These are phyloP conservation scores for Fusarium camptoceras DNA, from an alignment of 2,329 filamentous ascomycete genomes.

Conservation along the genomic window DNA sequence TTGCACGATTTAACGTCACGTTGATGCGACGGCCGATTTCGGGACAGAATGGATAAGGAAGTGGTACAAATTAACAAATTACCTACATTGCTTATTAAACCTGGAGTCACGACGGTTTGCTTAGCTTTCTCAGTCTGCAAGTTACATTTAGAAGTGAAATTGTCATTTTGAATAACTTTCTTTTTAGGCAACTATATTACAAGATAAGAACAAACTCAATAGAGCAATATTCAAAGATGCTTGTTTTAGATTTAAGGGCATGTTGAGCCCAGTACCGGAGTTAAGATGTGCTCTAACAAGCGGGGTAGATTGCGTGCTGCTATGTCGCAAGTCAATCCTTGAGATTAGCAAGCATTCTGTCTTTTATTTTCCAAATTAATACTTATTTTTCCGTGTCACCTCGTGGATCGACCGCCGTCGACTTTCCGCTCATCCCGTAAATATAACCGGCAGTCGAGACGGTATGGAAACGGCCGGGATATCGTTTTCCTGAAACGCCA, in stretches of 20 bases:
- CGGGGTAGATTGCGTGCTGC: background rate
- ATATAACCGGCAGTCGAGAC: background rate
- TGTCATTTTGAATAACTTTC: background rate
- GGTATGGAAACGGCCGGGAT: background rate
- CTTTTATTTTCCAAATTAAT: background rate
- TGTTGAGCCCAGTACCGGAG: background rate
- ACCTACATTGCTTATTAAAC: background rate
- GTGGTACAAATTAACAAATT: background rate
- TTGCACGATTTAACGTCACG: constrained; percentile 11
- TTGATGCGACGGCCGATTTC: constrained; percentile 1
- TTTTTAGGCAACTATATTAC: background rate
- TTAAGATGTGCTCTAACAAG: background rate
- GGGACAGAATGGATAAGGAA: background rate
- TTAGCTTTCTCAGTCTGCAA: background rate
- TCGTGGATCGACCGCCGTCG: background rate
- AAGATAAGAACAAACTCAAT: background rate
- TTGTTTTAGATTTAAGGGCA: background rate
- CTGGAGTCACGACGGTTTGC: background rate
- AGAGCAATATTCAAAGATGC: background rate
- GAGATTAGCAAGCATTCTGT: background rate
- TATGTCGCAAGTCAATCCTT: background rate
- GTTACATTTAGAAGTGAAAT: background rate
- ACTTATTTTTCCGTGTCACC: background rate
- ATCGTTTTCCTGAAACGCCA: background rate
- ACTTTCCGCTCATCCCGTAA: background rate